phyloP scores from a whole-genome alignment of 305 asterid genomes.

The Solanum chacoense region DNA sequence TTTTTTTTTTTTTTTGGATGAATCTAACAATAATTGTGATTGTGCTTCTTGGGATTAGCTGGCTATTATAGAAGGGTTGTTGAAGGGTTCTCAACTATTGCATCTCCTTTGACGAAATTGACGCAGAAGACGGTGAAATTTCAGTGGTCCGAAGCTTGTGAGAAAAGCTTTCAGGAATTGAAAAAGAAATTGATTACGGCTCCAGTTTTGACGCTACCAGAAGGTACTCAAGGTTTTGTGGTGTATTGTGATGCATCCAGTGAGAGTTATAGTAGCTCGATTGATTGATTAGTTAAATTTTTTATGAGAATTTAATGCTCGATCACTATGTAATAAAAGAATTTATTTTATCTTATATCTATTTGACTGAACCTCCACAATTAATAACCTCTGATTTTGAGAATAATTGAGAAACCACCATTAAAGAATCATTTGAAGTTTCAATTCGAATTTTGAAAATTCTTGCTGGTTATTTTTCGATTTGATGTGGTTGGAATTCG shows the following conservation, averaged over 20 bases:
- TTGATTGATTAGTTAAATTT: background rate
- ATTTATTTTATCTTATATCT: background rate
- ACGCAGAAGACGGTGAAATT: too few relatives aligned
- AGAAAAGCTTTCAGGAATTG: too few relatives aligned
- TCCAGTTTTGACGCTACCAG: too few relatives aligned
- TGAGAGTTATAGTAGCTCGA: background rate
- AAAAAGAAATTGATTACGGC: too few relatives aligned
- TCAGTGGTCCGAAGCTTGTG: too few relatives aligned
- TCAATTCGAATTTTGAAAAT: background rate
- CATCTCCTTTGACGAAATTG: too few relatives aligned
- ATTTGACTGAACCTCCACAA: background rate
- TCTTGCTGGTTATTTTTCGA: background rate
- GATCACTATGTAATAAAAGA: background rate
- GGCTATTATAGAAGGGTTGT: too few relatives aligned
- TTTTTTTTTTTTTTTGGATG: background rate
- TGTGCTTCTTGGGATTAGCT: too few relatives aligned
- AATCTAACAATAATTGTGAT: background rate
- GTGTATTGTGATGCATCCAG: too few relatives aligned
- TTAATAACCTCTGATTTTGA: background rate
- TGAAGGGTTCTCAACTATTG: too few relatives aligned
- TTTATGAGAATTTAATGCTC: background rate
- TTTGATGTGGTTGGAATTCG: background rate
- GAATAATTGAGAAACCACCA: background rate
- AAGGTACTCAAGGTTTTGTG: too few relatives aligned
- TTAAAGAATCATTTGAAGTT: background rate